Percentiles rank a stretch among this genome's conserved stretches.
Conservation (phyloP, 2,329 filamentous ascomycete genomes). For the Arachnomyces sp. region DNA sequence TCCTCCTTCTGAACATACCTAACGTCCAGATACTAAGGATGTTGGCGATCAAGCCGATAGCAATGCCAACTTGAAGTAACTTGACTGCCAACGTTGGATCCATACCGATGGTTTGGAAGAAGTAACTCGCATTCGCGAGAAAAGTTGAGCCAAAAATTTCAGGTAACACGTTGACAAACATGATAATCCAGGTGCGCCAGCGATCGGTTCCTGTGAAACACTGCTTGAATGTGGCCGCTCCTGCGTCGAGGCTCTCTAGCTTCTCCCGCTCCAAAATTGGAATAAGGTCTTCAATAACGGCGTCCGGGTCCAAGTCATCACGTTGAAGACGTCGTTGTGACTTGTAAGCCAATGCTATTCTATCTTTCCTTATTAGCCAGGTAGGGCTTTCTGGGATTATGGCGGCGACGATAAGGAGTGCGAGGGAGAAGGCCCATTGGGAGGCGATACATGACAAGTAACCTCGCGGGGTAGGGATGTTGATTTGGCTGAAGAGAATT, state of each 20-base stretch:
- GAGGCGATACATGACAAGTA: constrained; percentile 36
- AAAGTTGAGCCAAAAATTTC: constrained; percentile 41
- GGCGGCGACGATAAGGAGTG: constrained; percentile 37
- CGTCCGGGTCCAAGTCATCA: constrained; percentile 26
- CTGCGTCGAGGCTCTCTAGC: constrained; percentile 31
- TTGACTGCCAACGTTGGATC: constrained; percentile 26
- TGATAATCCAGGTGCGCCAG: constrained; percentile 24
- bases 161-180: constrained; percentile 37
- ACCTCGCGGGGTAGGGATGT: constrained; percentile 20
- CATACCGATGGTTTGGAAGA: constrained; percentile 30
- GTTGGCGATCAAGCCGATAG: constrained; percentile 41
- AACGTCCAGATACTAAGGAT: constrained; percentile 39
- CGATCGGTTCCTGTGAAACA: constrained; percentile 21
- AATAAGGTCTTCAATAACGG: constrained; percentile 27
- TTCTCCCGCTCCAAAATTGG: constrained; percentile 43
- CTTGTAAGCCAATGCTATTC: constrained; percentile 33
- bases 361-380: constrained; percentile 40
- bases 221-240: constrained; percentile 22
- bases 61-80: constrained; percentile 41
- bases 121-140: constrained; percentile 38
- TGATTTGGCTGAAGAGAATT: constrained; percentile 33
- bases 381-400: constrained; percentile 47
- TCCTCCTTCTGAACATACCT: constrained; percentile 34
- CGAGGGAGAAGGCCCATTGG: constrained; percentile 37
- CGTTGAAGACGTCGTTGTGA: constrained; percentile 47